phyloP scores from a whole-genome alignment of 2,329 filamentous ascomycete genomes.

The Albifimbria verrucaria region DNA sequence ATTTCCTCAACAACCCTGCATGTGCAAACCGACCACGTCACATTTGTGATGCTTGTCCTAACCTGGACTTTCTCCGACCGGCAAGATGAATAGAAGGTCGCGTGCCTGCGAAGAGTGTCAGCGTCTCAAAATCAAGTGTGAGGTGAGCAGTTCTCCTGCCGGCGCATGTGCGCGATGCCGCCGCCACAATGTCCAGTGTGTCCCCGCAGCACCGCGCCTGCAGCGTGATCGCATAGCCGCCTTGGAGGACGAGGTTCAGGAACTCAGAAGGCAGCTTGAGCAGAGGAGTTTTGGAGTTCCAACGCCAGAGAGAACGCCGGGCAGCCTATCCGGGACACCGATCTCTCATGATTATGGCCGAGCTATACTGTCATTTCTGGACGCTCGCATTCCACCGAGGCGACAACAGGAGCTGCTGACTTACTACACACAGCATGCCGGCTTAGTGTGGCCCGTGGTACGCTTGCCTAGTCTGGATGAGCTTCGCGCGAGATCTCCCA shows the following conservation, averaged over 20 bases:
- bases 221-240: slow-evolving; percentile 13
- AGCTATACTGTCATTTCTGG: neutral
- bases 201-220: slow-evolving; percentile 9
- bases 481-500: neutral
- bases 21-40: no score
- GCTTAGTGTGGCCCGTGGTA: neutral
- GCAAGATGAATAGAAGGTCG: slow-evolving; percentile 3
- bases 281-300: neutral
- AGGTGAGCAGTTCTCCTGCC: neutral
- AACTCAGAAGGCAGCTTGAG: slow-evolving; percentile 3
- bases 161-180: slow-evolving; percentile 7
- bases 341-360: neutral
- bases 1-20: no score
- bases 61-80: no score
- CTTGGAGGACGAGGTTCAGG: slow-evolving; percentile 10
- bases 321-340: neutral
- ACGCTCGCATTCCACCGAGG: neutral
- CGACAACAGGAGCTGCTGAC: neutral
- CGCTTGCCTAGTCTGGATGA: neutral
- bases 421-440: neutral
- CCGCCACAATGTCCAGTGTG: slow-evolving; percentile 5
- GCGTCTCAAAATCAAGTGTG: slow-evolving; percentile 8
- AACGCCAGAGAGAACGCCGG: neutral
- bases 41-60: no score
- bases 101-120: slow-evolving; percentile 13